phyloP scores from a whole-genome alignment of 441 rosid species.

The Populus hybrid region DNA sequence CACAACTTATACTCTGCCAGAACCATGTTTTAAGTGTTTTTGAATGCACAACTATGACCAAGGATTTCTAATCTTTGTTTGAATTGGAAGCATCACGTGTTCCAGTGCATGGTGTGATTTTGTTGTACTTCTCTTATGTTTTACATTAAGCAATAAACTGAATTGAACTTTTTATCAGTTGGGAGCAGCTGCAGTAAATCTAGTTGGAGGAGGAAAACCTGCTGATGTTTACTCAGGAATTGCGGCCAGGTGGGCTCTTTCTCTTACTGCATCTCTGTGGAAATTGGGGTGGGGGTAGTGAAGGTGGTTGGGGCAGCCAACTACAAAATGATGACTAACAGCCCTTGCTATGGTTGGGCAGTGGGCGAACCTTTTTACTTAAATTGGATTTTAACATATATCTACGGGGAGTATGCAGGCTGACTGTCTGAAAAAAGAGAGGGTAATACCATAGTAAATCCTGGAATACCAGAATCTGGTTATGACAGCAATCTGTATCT shows the following conservation, averaged over 20 bases:
- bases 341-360: neutral
- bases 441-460: neutral
- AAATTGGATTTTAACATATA: neutral
- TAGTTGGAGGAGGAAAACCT: conserved; percentile 82
- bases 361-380: neutral
- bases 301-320: neutral
- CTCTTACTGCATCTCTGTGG: conserved; percentile 10
- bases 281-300: neutral
- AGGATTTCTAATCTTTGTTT: neutral
- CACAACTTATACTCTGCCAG: neutral
- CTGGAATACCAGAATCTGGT: neutral
- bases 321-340: neutral
- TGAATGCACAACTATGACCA: neutral
- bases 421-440: neutral
- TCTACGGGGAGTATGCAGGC: neutral
- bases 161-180: conserved; percentile 43
- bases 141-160: conserved; percentile 12
- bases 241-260: conserved; percentile 65
- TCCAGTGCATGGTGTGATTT: neutral
- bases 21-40: neutral
- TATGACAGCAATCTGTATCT: neutral
- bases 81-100: neutral
- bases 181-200: conserved; percentile 99
- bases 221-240: conserved; percentile 94
- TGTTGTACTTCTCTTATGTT: neutral